These are phyloP conservation scores for Hordeum pubiflorum DNA, from an alignment of 202 grass and related monocot species.

Conservation along the genomic window DNA sequence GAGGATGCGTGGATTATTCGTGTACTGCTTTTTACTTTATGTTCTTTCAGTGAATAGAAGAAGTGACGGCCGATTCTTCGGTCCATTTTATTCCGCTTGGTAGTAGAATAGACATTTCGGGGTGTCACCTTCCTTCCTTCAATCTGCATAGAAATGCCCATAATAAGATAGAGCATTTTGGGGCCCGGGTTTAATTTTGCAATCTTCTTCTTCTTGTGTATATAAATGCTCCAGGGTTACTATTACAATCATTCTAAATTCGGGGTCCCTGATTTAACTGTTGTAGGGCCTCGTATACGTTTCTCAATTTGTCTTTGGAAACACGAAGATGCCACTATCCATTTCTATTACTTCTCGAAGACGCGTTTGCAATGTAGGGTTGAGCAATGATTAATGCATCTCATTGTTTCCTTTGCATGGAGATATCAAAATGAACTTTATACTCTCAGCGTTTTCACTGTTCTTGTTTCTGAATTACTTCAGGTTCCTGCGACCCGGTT, in stretches of 20 bases:
- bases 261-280: conserved; percentile 1
- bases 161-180: neutral
- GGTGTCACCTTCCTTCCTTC: neutral
- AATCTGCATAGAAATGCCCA: neutral
- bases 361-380: neutral
- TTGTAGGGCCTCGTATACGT: neutral
- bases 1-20: conserved; percentile 23
- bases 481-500: conserved; percentile 19
- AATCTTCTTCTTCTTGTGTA: neutral
- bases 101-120: neutral
- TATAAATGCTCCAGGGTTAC: neutral
- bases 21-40: conserved; percentile 35
- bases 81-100: neutral
- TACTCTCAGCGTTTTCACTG: conserved; percentile 11
- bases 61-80: conserved; percentile 19
- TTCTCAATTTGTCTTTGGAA: neutral
- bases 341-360: neutral
- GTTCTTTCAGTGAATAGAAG: conserved; percentile 2
- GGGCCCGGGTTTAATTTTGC: neutral
- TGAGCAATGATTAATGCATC: neutral
- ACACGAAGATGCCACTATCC: neutral
- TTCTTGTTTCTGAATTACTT: conserved; percentile 16
- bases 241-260: neutral
- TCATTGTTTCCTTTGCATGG: conserved; percentile 6
- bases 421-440: neutral